These are phyloP conservation scores for Elsinoe perseae DNA, from an alignment of 2,329 filamentous ascomycete species.

Conservation along the genomic window DNA sequence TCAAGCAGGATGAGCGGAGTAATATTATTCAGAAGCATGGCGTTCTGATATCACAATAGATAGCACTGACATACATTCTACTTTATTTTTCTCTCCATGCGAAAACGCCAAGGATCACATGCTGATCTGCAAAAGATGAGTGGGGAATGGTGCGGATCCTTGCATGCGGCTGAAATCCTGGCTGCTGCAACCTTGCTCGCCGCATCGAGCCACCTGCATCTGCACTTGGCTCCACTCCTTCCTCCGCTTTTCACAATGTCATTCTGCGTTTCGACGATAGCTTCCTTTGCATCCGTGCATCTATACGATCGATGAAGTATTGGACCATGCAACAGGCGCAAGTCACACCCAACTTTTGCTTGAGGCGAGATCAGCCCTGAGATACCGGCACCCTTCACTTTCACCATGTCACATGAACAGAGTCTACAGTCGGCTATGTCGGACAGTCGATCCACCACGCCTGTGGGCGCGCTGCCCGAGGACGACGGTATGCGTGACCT, in stretches of 20 bases:
- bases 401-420: not conserved
- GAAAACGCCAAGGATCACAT: conserved; percentile 1
- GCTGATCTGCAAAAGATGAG: not conserved
- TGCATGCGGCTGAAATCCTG: not conserved
- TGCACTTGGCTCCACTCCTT: not conserved
- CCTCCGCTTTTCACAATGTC: not conserved
- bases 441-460: not conserved
- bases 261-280: not conserved
- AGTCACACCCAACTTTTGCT: not conserved
- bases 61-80: no score
- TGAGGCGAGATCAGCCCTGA: not conserved
- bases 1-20: not conserved
- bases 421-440: no score
- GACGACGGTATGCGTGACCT: conserved; percentile 45
- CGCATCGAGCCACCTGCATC: not conserved
- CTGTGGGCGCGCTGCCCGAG: conserved; percentile 33
- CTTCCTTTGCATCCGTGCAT: not conserved
- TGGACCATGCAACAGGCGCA: not conserved
- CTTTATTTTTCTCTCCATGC: no score
- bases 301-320: not conserved
- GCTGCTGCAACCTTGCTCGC: not conserved
- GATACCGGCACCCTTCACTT: not conserved
- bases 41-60: conserved; percentile 4
- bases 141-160: not conserved
- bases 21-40: not conserved